Percentiles rank a stretch among this genome's conserved stretches.
phyloP scores from a whole-genome alignment of 2,329 filamentous ascomycete species.

The Aschersonia sp. region DNA sequence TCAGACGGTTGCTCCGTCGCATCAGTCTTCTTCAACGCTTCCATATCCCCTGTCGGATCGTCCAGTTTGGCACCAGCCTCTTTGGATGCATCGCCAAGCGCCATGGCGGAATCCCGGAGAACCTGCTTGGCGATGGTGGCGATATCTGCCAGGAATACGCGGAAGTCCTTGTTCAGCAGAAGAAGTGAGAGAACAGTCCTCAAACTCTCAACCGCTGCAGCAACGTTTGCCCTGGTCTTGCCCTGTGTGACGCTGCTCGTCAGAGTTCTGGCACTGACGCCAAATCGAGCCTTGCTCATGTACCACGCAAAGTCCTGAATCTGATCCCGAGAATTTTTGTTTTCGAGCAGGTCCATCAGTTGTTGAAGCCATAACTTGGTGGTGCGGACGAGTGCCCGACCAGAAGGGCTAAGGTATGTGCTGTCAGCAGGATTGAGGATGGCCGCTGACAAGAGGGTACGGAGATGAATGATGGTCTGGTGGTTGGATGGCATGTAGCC shows the following conservation, averaged over 20 bases:
- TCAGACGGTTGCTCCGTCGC: constrained; percentile 19
- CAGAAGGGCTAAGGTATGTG: constrained; percentile 59
- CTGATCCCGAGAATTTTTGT: constrained; percentile 76
- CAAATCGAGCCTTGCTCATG: constrained; percentile 55
- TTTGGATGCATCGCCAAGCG: constrained; percentile 61
- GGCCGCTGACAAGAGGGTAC: constrained; percentile 64
- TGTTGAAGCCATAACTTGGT: constrained; percentile 60
- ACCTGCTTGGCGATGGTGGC: constrained; percentile 69
- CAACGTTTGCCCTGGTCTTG: constrained; percentile 18
- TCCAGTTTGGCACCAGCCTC: constrained; percentile 61
- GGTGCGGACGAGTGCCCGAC: constrained; percentile 58
- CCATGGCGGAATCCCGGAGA: constrained; percentile 73
- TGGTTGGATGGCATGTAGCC: constrained; percentile 91
- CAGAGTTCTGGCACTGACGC: constrained; percentile 16
- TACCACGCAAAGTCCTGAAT: constrained; percentile 90
- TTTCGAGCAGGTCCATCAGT: constrained; percentile 65
- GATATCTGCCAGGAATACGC: constrained; percentile 70
- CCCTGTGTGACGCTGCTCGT: constrained; percentile 12
- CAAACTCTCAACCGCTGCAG: constrained; percentile 56
- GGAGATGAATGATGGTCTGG: constrained; percentile 66
- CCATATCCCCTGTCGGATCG: constrained; percentile 45
- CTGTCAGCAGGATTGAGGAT: constrained; percentile 55
- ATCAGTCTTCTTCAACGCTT: constrained; percentile 27
- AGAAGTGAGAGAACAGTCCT: constrained; percentile 75
- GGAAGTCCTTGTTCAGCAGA: constrained; percentile 80